Percentiles rank a stretch among this genome's conserved stretches.
phyloP scores from a whole-genome alignment of 495 filamentous ascomycete genomes.

The Aspergillus biplanus region DNA sequence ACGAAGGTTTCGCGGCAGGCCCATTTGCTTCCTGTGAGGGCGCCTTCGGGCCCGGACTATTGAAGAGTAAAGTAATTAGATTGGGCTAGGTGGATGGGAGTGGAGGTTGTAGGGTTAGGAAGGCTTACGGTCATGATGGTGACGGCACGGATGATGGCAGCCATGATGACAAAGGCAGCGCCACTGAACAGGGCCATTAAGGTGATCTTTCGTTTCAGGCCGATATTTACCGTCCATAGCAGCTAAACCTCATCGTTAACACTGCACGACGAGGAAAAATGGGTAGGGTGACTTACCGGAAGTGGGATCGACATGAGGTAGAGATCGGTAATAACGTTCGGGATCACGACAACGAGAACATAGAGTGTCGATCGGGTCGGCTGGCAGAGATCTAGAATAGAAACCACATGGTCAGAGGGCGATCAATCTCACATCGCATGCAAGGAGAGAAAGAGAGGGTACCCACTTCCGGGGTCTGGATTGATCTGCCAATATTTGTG shows the following conservation, averaged over 20 bases:
- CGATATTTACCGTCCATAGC: conserved; percentile 54
- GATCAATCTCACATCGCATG: background rate
- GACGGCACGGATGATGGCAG: conserved; percentile 57
- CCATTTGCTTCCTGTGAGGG: conserved; percentile 54
- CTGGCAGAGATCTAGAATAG: conserved; percentile 36
- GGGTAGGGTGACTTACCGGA: conserved; percentile 32
- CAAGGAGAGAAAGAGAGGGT: background rate
- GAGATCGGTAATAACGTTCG: conserved; percentile 54
- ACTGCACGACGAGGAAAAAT: background rate
- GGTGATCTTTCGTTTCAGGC: conserved; percentile 45
- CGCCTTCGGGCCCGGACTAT: conserved; percentile 36
- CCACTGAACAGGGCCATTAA: conserved; percentile 58
- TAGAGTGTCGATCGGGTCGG: conserved; percentile 40
- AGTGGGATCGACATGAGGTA: conserved; percentile 57
- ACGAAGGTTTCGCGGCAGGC: conserved; percentile 63
- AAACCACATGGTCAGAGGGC: conserved; percentile 19
- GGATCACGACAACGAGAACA: conserved; percentile 41
- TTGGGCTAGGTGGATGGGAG: background rate
- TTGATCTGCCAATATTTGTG: conserved; percentile 61
- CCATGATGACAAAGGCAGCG: conserved; percentile 57
- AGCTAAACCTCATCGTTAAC: conserved; percentile 23
- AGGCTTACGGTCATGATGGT: conserved; percentile 50
- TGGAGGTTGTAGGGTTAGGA: background rate
- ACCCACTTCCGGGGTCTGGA: conserved; percentile 59
- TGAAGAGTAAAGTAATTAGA: conserved; percentile 1